A percentile compares a stretch with the other conserved stretches of the same genome.
These are phyloP conservation scores for Tuber brumale DNA, from an alignment of 495 filamentous ascomycete genomes.

Conservation along the genomic window DNA sequence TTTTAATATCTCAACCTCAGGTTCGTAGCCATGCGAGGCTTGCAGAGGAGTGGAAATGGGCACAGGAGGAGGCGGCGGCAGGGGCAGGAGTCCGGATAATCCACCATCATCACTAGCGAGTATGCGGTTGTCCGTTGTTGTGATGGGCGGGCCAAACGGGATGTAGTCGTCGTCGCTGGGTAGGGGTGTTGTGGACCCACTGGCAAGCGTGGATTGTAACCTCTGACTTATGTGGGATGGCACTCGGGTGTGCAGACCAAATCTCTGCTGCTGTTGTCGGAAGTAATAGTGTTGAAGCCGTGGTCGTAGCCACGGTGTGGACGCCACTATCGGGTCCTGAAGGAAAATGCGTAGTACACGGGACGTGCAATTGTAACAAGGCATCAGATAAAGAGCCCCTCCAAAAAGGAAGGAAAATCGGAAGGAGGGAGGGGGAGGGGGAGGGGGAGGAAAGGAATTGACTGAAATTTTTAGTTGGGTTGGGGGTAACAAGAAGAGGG, in stretches of 20 bases:
- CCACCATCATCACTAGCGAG: neutral
- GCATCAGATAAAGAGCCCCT: conserved; percentile 15
- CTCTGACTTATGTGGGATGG: neutral
- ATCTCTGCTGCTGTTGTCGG: neutral
- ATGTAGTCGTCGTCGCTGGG: conserved; percentile 39
- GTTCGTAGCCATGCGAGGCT: conserved; percentile 9
- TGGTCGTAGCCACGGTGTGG: neutral
- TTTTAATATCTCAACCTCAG: conserved; percentile 20
- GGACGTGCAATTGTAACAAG: conserved; percentile 31
- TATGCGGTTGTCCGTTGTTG: neutral
- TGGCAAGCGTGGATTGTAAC: conserved; percentile 3
- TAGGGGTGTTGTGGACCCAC: neutral
- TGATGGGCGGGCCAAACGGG: conserved; percentile 25
- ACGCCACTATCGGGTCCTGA: conserved; percentile 13
- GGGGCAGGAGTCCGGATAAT: conserved; percentile 11
- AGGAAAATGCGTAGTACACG: conserved; percentile 24
- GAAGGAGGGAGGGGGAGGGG: neutral
- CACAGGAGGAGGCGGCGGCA: conserved; percentile 16
- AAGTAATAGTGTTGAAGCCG: neutral
- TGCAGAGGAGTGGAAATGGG: neutral
- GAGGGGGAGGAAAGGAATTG: neutral
- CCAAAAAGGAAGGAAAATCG: neutral
- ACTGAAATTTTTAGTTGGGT: conserved; percentile 6
- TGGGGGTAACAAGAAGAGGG: conserved; percentile 12
- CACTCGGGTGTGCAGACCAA: neutral